These are phyloP conservation scores for Botryotinia globosa DNA, from an alignment of 2,329 filamentous ascomycete species.

Conservation along the genomic window DNA sequence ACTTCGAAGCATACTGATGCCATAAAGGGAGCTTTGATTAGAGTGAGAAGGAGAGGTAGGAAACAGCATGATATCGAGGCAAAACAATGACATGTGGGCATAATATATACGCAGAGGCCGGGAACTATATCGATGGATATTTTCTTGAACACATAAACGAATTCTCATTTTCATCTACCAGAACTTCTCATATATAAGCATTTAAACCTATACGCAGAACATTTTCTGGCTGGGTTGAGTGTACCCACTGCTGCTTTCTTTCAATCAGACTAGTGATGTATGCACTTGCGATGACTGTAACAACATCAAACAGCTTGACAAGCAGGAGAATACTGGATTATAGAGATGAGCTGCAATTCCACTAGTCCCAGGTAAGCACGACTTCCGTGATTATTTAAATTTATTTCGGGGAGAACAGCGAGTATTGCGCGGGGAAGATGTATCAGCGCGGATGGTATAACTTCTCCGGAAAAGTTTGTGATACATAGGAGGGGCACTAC, in stretches of 20 bases:
- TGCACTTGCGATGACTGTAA: neutral
- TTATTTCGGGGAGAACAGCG: neutral
- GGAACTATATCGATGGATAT: fast-evolving
- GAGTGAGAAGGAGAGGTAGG: neutral
- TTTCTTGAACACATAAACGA: neutral
- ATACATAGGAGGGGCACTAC: neutral
- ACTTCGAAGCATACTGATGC: neutral
- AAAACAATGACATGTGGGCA: neutral
- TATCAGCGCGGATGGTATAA: neutral
- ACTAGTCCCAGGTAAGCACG: neutral
- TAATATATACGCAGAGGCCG: fast-evolving
- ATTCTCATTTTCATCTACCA: neutral
- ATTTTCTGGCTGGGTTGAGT: neutral
- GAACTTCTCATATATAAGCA: neutral
- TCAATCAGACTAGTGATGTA: neutral
- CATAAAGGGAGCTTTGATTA: neutral
- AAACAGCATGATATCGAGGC: neutral
- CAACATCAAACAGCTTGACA: neutral
- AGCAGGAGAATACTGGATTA: neutral
- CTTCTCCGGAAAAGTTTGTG: neutral
- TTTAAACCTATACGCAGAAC: neutral
- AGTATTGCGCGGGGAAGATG: neutral
- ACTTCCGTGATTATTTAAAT: neutral
- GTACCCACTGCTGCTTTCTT: neutral
- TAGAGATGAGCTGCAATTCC: neutral